These are phyloP conservation scores for Backusella australiensis DNA, from an alignment of 192 early-diverging fungal genomes.

Conservation along the genomic window DNA sequence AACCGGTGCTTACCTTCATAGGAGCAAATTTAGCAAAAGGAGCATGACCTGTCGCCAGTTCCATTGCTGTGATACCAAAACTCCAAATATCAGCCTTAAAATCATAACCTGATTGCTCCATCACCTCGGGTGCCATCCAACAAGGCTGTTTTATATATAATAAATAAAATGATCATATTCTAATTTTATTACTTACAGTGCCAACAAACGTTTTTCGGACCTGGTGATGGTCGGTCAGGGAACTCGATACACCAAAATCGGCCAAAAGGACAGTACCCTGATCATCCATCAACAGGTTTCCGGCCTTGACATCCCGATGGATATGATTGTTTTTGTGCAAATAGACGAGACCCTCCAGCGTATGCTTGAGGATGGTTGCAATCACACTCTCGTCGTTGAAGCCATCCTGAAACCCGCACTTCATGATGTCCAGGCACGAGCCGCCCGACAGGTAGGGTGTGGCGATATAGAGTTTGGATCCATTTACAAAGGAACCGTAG, in stretches of 20 bases:
- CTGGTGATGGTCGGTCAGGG: conserved; percentile 60
- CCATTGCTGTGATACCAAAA: conserved; percentile 86
- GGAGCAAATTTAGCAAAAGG: conserved; percentile 87
- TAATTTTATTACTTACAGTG: conserved; percentile 34
- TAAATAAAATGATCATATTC: neutral
- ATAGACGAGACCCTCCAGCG: conserved; percentile 62
- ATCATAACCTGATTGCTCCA: conserved; percentile 85
- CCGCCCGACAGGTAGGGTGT: conserved; percentile 80
- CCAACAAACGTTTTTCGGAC: conserved; percentile 71
- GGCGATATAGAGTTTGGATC: conserved; percentile 75
- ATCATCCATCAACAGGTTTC: conserved; percentile 64
- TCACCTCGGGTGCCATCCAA: conserved; percentile 60
- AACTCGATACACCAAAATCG: conserved; percentile 70
- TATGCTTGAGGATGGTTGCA: conserved; percentile 78
- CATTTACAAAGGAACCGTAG: conserved; percentile 80
- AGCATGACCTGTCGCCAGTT: conserved; percentile 85
- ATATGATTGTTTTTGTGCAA: conserved; percentile 67
- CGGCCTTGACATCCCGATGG: conserved; percentile 71
- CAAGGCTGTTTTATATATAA: conserved; percentile 18
- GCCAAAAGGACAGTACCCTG: conserved; percentile 60
- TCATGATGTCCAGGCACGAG: conserved; percentile 88
- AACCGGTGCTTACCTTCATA: conserved; percentile 56
- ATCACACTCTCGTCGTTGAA: conserved; percentile 79
- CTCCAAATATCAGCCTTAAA: conserved; percentile 91
- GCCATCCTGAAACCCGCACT: conserved; percentile 71